These are phyloP conservation scores for Pelargonium fulgidum DNA, from an alignment of 441 rosid genomes.

Conservation along the genomic window DNA sequence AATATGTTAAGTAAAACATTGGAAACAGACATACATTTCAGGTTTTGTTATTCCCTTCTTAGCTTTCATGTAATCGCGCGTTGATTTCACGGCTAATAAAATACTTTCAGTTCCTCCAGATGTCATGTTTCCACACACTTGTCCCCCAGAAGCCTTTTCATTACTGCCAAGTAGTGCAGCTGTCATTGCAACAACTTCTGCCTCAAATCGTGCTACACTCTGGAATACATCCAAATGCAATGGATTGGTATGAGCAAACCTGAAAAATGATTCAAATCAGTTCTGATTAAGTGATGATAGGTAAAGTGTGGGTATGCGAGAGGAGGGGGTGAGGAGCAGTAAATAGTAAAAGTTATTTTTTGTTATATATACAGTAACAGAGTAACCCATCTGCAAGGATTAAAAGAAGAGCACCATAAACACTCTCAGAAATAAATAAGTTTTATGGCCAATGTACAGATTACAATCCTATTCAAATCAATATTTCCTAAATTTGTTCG, in stretches of 20 bases:
- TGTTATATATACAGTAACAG: background rate
- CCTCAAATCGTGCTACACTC: slow-evolving; percentile 77
- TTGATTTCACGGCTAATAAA: slow-evolving; percentile 79
- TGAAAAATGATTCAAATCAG: slow-evolving; percentile 29
- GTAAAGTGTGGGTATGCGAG: background rate
- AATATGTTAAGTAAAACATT: background rate
- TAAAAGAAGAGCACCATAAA: too few relatives aligned
- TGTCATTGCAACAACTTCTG: slow-evolving; percentile 96
- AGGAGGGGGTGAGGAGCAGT: background rate
- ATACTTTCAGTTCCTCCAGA: slow-evolving; percentile 98
- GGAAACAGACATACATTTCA: slow-evolving; percentile 53
- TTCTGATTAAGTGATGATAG: background rate
- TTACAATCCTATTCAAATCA: too few relatives aligned
- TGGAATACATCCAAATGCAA: slow-evolving; percentile 82
- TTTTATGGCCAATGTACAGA: too few relatives aligned
- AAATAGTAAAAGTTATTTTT: slow-evolving; percentile 5
- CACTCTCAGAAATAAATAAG: too few relatives aligned
- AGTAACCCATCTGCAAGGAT: background rate
- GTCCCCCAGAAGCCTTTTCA: slow-evolving; percentile 68
- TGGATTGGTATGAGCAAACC: slow-evolving; percentile 98
- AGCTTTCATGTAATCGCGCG: slow-evolving; percentile 87
- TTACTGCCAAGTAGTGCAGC: slow-evolving; percentile 76
- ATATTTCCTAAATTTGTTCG: too few relatives aligned
- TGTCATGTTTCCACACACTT: slow-evolving; percentile 96
- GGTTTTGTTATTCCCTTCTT: slow-evolving; percentile 82